These are phyloP conservation scores for Nepenthes gracilis DNA, from an alignment of 148 eudicot species.

Conservation along the genomic window DNA sequence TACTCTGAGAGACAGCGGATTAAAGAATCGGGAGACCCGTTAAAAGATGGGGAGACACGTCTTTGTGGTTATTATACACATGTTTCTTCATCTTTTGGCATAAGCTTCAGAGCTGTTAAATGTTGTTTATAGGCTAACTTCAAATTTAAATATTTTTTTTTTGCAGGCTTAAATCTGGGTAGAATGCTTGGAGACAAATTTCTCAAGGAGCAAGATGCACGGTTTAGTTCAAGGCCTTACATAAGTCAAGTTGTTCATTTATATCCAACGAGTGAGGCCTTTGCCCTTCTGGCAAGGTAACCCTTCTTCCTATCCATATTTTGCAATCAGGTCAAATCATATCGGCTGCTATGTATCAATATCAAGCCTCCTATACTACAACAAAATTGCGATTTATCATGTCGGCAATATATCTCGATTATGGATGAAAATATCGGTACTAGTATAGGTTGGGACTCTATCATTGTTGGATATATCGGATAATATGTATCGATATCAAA, in stretches of 20 bases:
- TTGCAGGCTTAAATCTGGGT: conserved; percentile 77
- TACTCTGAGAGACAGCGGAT: conserved; percentile 72
- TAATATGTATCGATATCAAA: no score
- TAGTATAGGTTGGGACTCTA: no score
- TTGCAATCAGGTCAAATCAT: no score
- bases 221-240: conserved; percentile 83
- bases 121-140: not conserved
- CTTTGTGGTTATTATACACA: conserved; percentile 49
- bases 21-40: conserved; percentile 61
- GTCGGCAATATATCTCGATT: no score
- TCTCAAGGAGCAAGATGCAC: conserved; percentile 84
- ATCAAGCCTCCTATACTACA: no score
- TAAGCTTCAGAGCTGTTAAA: not conserved
- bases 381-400: no score
- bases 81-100: not conserved
- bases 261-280: conserved; percentile 45
- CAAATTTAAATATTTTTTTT: not conserved
- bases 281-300: conserved; percentile 86
- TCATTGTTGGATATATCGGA: no score
- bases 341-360: no score
- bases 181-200: conserved; percentile 96
- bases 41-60: conserved; percentile 92
- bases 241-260: conserved; percentile 61
- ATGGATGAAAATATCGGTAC: no score
- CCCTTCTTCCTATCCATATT: not conserved